Conservation (phyloP, 148 eudicot species). For the Nepenthes gracilis region DNA sequence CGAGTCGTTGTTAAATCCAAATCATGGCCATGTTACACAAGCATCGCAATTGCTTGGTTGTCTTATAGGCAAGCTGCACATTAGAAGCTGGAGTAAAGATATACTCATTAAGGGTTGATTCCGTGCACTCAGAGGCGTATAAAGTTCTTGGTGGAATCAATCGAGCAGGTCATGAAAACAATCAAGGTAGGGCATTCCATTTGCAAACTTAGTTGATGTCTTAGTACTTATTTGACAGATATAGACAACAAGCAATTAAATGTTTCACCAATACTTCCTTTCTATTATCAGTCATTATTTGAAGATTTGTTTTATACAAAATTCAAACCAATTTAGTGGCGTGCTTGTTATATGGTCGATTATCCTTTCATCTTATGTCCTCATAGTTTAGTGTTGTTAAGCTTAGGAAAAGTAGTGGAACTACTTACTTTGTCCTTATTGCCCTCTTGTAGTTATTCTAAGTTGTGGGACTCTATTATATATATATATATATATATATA, state of each 20-base stretch:
- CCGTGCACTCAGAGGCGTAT: conserved; percentile 93
- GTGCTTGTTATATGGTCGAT: too few relatives aligned
- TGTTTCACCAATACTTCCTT: too few relatives aligned
- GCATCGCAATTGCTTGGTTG: neutral
- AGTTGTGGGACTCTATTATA: too few relatives aligned
- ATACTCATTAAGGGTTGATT: conserved; percentile 90
- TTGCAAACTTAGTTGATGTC: neutral
- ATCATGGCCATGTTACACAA: neutral
- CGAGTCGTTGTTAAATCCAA: neutral
- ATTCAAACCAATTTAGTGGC: neutral
- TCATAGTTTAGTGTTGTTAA: too few relatives aligned
- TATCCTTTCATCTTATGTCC: too few relatives aligned
- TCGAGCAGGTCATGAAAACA: conserved; percentile 75
- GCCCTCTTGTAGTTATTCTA: too few relatives aligned
- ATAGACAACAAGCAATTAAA: neutral
- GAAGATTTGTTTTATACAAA: too few relatives aligned
- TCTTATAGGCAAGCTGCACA: conserved; percentile 74
- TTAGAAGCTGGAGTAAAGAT: conserved; percentile 97
- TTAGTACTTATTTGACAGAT: neutral
- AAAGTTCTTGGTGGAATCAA: conserved; percentile 96
- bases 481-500: too few relatives aligned
- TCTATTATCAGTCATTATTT: too few relatives aligned
- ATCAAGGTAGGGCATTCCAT: conserved; percentile 25
- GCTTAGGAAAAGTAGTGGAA: too few relatives aligned
- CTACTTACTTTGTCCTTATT: too few relatives aligned